Percentiles rank a stretch among this genome's conserved stretches.
These are phyloP conservation scores for Microbotryum intermedium DNA, from an alignment of 1,284 basidiomycete species.

Conservation along the genomic window DNA sequence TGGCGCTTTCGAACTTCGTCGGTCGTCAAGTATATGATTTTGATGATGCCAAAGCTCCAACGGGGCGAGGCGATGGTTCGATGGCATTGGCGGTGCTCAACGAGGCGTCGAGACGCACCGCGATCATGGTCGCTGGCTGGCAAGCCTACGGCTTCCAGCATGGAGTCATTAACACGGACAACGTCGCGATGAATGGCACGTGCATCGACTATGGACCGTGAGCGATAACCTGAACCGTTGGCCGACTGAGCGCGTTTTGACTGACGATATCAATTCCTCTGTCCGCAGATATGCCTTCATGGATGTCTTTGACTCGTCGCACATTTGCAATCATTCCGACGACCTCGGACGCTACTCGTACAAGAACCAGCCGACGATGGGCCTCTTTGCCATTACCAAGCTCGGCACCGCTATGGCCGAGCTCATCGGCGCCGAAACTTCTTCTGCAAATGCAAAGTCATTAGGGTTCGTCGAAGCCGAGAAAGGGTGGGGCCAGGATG, in stretches of 20 bases:
- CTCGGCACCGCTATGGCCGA: conserved; percentile 66
- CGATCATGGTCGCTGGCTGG: conserved; percentile 85
- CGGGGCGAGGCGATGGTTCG: neutral
- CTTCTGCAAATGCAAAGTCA: neutral
- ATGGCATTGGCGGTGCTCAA: conserved; percentile 52
- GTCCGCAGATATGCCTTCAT: neutral
- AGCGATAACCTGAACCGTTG: conserved; percentile 50
- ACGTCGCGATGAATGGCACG: conserved; percentile 64
- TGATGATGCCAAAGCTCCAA: conserved; percentile 5
- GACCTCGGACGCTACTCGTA: conserved; percentile 78
- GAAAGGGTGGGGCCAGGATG: conserved; percentile 19
- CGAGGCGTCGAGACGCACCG: conserved; percentile 73
- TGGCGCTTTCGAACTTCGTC: conserved; percentile 45
- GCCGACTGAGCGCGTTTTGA: conserved; percentile 32
- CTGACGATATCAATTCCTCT: neutral
- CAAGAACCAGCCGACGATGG: conserved; percentile 44
- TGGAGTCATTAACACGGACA: conserved; percentile 33
- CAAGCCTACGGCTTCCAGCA: conserved; percentile 48
- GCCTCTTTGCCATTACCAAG: conserved; percentile 66
- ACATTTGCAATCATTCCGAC: conserved; percentile 93
- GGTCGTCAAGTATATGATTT: conserved; percentile 58
- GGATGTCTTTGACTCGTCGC: conserved; percentile 51
- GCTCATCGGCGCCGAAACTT: conserved; percentile 65
- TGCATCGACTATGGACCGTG: conserved; percentile 88
- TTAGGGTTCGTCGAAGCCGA: conserved; percentile 7